Base-by-base conservation (phyloP, 2,329 filamentous ascomycete species). In the Hypoxylon sp. region DNA sequence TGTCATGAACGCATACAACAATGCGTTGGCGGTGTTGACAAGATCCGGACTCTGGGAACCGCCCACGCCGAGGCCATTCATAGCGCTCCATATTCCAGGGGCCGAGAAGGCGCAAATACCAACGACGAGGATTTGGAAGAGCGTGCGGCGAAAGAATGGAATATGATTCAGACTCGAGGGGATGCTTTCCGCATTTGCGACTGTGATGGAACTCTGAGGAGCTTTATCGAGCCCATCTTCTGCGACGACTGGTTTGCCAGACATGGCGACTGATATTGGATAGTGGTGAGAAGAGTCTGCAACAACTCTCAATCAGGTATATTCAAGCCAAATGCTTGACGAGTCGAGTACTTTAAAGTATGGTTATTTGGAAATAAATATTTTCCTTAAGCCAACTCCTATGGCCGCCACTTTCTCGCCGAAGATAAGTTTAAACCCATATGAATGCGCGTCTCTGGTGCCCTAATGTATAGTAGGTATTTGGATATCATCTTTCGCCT, bases 121-220 rank as follows among this genome's bases (percentile, higher is more conserved):
- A 35, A 87, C 86, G 14, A 87, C 79, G 48, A 83, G 83, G 40
- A 85, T 85, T 71, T 88, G 85, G 78, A 86, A 87, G 1, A 88
- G 79, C 0, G 84, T 86, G 22, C 59, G 37, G 7, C 63, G 40
- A 37, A 57, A 69, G 59, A 69, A 64, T 72, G 73, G 8, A 76
- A 69, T 31, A 11, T 33, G 20, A 14, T 33, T 25, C 6, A 49
- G 10, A 1, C 14, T 44, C 8, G 59, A 35, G 7, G 55, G 31
- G 11, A 8, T 22, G 33, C n/a, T 37, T 2, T 55, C 66, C 0
- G 60, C 31, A 17, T 57, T 57, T 37, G 46, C 59, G 44, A 60
- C 50, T 6, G 17, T 49, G 27, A 66, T 35, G 13, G 59, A 66
- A 5, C 25, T 30, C 13, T 31, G 50, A 3, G 44, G 27, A 14